A percentile compares a stretch with the other conserved stretches of the same genome.
These are phyloP conservation scores for Phytophthora nicotianae DNA, from an alignment of 352 stramenopile genomes.

Conservation along the genomic window DNA sequence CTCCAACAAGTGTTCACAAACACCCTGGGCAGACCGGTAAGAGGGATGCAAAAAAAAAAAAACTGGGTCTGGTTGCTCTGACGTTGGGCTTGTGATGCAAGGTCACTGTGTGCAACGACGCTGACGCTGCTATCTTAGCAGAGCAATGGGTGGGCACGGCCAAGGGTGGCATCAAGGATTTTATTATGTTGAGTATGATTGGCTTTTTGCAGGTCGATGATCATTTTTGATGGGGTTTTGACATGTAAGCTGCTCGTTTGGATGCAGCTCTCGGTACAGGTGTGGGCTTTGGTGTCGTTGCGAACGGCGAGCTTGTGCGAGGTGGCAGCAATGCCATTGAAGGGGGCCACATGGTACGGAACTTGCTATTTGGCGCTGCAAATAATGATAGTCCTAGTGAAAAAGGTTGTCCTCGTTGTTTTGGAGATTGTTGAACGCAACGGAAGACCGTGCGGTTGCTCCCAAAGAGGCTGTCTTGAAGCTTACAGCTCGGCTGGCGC, in stretches of 20 bases:
- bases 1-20: slow-evolving; percentile 60
- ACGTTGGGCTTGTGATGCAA: slow-evolving; percentile 13
- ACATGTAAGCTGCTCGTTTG: background rate
- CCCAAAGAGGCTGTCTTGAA: slow-evolving; percentile 78
- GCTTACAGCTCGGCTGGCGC: slow-evolving; percentile 77
- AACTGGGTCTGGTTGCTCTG: background rate
- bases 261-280: slow-evolving; percentile 66
- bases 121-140: slow-evolving; percentile 79
- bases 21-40: slow-evolving; percentile 38
- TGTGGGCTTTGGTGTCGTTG: slow-evolving; percentile 71
- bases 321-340: slow-evolving; percentile 75
- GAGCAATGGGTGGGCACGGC: slow-evolving; percentile 83
- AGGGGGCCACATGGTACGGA: slow-evolving; percentile 75
- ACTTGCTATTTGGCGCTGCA: background rate
- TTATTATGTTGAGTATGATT: slow-evolving; percentile 85
- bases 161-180: slow-evolving; percentile 60
- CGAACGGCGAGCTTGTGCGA: slow-evolving; percentile 67
- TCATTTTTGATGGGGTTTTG: slow-evolving; percentile 4
- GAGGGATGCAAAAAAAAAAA: background rate
- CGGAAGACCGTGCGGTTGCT: slow-evolving; percentile 73
- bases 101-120: slow-evolving; percentile 74
- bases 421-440: slow-evolving; percentile 85
- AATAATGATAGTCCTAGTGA: background rate
- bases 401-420: slow-evolving; percentile 3
- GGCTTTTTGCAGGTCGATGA: background rate